Conservation (phyloP, 78 protist species). For the Dictyostelium purpureum region DNA sequence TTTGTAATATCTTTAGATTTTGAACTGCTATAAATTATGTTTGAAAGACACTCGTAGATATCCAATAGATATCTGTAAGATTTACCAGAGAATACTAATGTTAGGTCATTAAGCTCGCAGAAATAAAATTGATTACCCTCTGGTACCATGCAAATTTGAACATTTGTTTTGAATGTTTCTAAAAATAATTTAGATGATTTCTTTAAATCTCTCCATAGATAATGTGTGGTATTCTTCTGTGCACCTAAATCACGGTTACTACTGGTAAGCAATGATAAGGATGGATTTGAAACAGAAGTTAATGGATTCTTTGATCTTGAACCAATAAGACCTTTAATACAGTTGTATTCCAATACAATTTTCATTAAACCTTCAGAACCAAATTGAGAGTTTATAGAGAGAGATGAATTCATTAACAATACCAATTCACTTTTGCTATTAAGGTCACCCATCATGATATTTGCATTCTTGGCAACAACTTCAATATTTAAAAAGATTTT, state of each 20-base stretch:
- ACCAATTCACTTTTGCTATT: background rate
- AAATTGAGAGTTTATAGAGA: background rate
- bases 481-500: background rate
- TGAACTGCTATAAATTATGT: background rate
- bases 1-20: conserved; percentile 20
- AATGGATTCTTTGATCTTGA: background rate
- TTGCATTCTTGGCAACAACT: conserved; percentile 6
- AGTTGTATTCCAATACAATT: background rate
- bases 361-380: conserved; percentile 52
- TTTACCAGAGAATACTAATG: conserved; percentile 52
- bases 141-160: conserved; percentile 28
- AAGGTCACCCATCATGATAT: conserved; percentile 47
- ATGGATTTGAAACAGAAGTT: background rate
- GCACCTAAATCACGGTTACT: background rate
- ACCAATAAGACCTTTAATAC: conserved; percentile 38
- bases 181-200: conserved; percentile 18
- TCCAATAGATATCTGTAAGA: conserved; percentile 38
- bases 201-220: conserved; percentile 21
- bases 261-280: background rate
- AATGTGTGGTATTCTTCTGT: background rate
- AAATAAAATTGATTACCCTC: conserved; percentile 77
- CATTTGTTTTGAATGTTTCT: conserved; percentile 25
- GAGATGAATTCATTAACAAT: conserved; percentile 8
- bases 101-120: conserved; percentile 36
- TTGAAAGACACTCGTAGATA: conserved; percentile 22